Evolutionary conservation across 305 asterid genomes (phyloP), one percentile per base, ranked within the genome.

Genomic region (Rubia tinctorum): DNA sequence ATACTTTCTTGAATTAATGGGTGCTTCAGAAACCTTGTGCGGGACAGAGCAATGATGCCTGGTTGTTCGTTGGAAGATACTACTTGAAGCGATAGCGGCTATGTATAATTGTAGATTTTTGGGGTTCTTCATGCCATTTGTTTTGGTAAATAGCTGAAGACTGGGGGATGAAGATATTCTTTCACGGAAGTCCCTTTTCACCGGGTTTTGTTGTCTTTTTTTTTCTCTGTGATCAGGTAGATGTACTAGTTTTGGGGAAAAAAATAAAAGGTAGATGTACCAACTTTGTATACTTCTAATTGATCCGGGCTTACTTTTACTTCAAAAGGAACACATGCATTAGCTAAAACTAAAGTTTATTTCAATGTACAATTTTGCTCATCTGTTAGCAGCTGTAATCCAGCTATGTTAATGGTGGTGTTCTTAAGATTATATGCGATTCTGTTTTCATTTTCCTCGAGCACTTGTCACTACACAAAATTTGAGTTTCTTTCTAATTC

Each of bases 151-250:
- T 40, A 56, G 58, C 53, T 7, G 13, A 40, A 40, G 12, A 25
- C 30, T 25, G 74, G 43, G 23, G 55, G 23, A 44, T 0, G 39
- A 44, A 61, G 74, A 75, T 69, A 61, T 61, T 69, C 71, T 47
- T 75, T 66, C 22, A 49, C 71, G 3, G 25, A 42, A 42, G 14
- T 20, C 18, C 55, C 25, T 65, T 65, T 68, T 15, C 59, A 30
- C 34, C 34, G 34, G 5, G 23, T 39, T 12, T 66, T 74, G 40
- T 68, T 51, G n/a, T 68, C 70, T 14, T 12, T 3, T 18, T 17
- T 53, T n/a, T 2, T 15, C 4, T 51, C 18, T 5, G 58, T 51
- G 20, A 20, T 15, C 7, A 17, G 59, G 23, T 53, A 53, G 22
- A 53, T 53, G 59, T 53, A 53, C 59, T 18, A 53, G 18, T 9